A percentile compares a stretch with the other conserved stretches of the same genome.
Conservation (phyloP, 192 early-diverging fungal genomes). For the Podila minutissima region DNA sequence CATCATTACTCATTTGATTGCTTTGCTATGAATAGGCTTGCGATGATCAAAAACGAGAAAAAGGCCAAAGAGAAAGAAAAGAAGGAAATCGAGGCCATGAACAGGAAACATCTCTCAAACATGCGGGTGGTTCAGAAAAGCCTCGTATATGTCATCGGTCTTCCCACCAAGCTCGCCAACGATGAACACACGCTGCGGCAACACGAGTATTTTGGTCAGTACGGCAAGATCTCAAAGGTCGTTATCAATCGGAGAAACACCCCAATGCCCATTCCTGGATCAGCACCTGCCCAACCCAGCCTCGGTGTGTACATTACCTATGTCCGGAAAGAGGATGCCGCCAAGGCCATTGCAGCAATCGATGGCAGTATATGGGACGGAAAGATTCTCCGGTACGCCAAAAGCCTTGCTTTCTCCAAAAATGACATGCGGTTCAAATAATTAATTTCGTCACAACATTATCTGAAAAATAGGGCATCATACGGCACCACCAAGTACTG, state of each 20-base stretch:
- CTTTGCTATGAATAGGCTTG: constrained; percentile 38
- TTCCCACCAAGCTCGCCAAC: constrained; percentile 84
- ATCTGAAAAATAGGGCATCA: constrained; percentile 72
- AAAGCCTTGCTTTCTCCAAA: not conserved
- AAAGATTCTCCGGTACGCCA: constrained; percentile 76
- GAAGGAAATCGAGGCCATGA: constrained; percentile 87
- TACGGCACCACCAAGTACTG: constrained; percentile 99
- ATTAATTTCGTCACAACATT: not conserved
- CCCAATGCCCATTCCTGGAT: constrained; percentile 36
- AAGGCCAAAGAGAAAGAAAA: constrained; percentile 90
- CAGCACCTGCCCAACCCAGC: constrained; percentile 57
- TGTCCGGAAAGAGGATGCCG: constrained; percentile 90
- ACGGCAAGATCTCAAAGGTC: constrained; percentile 94
- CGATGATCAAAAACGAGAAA: constrained; percentile 64
- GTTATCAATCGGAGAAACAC: constrained; percentile 87
- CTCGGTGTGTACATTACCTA: constrained; percentile 96
- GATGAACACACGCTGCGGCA: constrained; percentile 89
- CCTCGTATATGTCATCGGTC: constrained; percentile 95
- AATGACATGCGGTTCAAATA: not conserved
- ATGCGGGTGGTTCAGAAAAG: constrained; percentile 98
- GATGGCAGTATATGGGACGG: constrained; percentile 92
- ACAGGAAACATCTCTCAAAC: constrained; percentile 84
- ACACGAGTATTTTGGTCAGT: constrained; percentile 97
- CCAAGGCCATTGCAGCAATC: constrained; percentile 90
- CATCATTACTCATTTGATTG: not conserved